phyloP scores from a whole-genome alignment of 306 rosid species.

The Amphicarpaea edgeworthii region DNA sequence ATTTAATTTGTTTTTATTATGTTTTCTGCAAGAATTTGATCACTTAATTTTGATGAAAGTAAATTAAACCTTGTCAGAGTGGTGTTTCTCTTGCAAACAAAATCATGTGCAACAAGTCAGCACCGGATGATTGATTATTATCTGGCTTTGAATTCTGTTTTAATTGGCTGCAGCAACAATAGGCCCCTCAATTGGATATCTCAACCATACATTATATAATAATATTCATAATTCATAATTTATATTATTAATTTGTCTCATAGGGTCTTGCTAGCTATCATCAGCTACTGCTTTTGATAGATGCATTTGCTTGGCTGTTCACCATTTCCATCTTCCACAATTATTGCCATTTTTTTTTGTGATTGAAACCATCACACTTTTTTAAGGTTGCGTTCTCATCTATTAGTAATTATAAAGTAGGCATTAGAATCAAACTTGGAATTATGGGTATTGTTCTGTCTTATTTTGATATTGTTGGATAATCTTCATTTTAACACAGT shows the following conservation, averaged over 20 bases:
- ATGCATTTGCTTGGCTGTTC: conserved; percentile 38
- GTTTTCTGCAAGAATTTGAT: conserved; percentile 31
- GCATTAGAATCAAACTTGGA: too few species aligned
- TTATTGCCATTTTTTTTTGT: conserved; percentile 11
- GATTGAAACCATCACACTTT: conserved; percentile 29
- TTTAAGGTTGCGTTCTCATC: conserved; percentile 17
- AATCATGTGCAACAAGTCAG: conserved; percentile 36
- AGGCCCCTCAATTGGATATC: conserved; percentile 49
- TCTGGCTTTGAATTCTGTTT: conserved; percentile 9
- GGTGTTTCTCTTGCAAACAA: neutral
- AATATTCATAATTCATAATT: too few species aligned
- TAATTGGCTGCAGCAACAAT: neutral
- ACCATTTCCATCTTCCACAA: conserved; percentile 4
- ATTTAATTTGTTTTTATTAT: too few species aligned
- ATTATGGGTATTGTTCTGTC: too few species aligned
- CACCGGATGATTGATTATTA: neutral
- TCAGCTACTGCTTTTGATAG: neutral
- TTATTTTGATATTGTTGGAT: too few species aligned
- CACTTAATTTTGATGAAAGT: conserved; percentile 42
- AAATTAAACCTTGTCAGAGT: conserved; percentile 34
- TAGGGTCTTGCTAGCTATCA: conserved; percentile 10
- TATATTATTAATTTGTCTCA: neutral
- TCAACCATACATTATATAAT: conserved; percentile 46
- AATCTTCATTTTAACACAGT: too few species aligned
- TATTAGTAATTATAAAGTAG: too few species aligned